Evolutionary conservation across 2,329 filamentous ascomycete genomes (phyloP), one percentile per base, ranked within the genome.

Genomic region (Botryotinia calthae): DNA sequence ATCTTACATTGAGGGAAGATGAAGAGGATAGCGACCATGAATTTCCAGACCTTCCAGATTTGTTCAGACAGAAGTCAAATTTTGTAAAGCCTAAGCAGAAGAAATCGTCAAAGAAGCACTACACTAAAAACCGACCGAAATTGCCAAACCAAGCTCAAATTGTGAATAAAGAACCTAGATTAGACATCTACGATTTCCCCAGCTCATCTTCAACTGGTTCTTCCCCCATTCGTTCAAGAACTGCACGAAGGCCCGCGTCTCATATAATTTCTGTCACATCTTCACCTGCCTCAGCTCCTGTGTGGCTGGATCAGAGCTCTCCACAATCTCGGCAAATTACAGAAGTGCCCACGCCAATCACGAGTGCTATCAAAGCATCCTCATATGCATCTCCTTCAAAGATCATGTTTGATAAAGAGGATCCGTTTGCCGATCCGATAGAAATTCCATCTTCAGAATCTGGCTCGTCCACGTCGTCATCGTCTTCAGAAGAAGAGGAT

Each of bases 121-220:
- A 75, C 22, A 61, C 70, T n/a, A 79, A 76, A 72, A 70, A 44
- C 70, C 67, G 78, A 12, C 73, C 74, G 14, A 66, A 72, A 37
- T 12, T 61, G 28, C 25, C 61, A 51, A 31, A 51, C 2, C 61
- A 48, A 59, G 18, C 22, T 40, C 42, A 31, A 67, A 4, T 31
- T 42, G 25, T 28, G 37, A 31, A 44, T 42, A 40, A 63, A 63
- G 62, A 51, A 56, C 37, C 65, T n/a, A 56, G 34, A 40, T 46
- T 58, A 72, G 74, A 78, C 65, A 75, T 82, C 25, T 83, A 82
- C 69, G 79, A 84, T 72, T 77, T 82, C 68, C 82, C 82, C 51
- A 79, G 78, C n/a, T 84, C 83, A 10, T 83, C 83, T 12, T 77
- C 79, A 66, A 83, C 82, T 20, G 83, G 82, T 63, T 81, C 82